Conservation (phyloP, 2,329 filamentous ascomycete species). For the Myrmaecium sp. region DNA sequence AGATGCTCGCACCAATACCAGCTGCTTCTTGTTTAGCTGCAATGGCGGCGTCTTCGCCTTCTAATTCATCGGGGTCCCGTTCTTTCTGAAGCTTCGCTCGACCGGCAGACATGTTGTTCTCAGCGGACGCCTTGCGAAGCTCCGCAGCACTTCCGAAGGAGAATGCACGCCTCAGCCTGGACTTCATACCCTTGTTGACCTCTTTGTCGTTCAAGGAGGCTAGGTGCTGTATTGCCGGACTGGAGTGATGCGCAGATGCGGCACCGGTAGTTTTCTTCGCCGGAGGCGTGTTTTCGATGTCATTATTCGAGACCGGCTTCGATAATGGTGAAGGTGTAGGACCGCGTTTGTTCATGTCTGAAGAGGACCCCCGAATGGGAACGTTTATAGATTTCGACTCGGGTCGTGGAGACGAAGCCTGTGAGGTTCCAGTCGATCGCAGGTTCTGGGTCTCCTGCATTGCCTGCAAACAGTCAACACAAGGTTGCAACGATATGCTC, state of each 20-base stretch:
- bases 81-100: conserved; percentile 38
- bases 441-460: conserved; percentile 8
- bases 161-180: conserved; percentile 73
- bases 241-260: conserved; percentile 21
- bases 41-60: conserved; percentile 82
- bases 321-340: conserved; percentile 31
- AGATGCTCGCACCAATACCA: conserved; percentile 85
- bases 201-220: conserved; percentile 77
- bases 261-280: conserved; percentile 6
- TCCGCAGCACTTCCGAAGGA: conserved; percentile 95
- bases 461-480: conserved; percentile 7
- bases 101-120: conserved; percentile 36
- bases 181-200: conserved; percentile 64
- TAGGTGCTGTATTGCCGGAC: conserved; percentile 68
- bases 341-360: conserved; percentile 23
- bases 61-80: conserved; percentile 42
- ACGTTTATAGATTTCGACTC: conserved; percentile 9
- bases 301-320: conserved; percentile 22
- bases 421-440: background rate
- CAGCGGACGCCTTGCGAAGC: conserved; percentile 56
- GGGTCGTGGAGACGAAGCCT: conserved; percentile 1
- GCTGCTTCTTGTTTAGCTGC: conserved; percentile 82
- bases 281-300: conserved; percentile 10
- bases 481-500: background rate
- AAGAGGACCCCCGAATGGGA: conserved; percentile 17